Base-by-base conservation (phyloP, 208 protist species). In the Perkinsela sp. region DNA sequence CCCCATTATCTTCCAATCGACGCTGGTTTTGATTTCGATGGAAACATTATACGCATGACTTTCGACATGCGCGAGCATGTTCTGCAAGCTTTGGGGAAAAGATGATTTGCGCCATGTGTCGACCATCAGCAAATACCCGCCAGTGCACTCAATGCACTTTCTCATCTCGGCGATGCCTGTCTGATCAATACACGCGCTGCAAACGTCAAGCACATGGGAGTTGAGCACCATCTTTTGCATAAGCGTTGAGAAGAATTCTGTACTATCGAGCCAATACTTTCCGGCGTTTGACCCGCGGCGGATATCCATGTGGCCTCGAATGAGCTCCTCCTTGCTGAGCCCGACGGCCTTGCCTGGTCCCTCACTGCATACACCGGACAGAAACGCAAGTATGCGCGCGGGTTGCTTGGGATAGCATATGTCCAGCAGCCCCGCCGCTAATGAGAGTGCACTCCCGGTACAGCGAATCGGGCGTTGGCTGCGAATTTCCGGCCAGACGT, bases 101-200 rank as follows among this genome's bases (percentile, higher is more conserved):
- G 94, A 85, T 74, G 90, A 76, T 76, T 92, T 88, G 32, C 78
- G 77, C 88, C 97, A 99, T 67, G 85, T 90, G 79, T 99, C 95
- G 28, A 92, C 86, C 68, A 95, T 83, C 28, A 98, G 80, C 66
- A 97, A 79, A 28, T 93, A 75, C n/a, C 94, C 95, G 31, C 93
- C 92, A 0, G 92, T 92, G 67, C 80, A 74, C 71, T 90, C 81
- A 67, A 91, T 86, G 74, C 85, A 93, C 68, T 82, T 72, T 73
- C 89, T 90, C 90, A 98, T 96, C 80, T 99, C 96, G 2, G 85
- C 81, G 1, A 97, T 70, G 30, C 95, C 94, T 1, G 89, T 77
- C 79, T 98, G 96, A 75, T 99, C 96, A 13, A 98, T 77, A 0
- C 88, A 86, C 71, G 93, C 94, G 2, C 84, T 88, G 69, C 97